These are phyloP conservation scores for Conticribra guillardii DNA, from an alignment of 108 stramenopile genomes.

Conservation along the genomic window DNA sequence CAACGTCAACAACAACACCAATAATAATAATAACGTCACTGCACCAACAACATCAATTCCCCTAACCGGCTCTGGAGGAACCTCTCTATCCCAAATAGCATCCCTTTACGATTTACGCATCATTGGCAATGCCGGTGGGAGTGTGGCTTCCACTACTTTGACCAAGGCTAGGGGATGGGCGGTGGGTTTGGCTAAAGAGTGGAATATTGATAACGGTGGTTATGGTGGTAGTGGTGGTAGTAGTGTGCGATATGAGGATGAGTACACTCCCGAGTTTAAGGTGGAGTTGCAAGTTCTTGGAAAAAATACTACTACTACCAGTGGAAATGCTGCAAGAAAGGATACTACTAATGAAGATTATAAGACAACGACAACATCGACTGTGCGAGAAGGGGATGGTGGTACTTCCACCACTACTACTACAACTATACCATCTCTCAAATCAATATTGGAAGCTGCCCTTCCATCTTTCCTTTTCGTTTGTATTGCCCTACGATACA, in stretches of 20 bases:
- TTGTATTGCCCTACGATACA: slow-evolving; percentile 31
- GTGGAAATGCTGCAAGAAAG: neutral
- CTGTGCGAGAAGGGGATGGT: too few species aligned
- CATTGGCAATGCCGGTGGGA: slow-evolving; percentile 74
- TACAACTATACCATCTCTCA: slow-evolving; percentile 18
- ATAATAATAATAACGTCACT: too few species aligned
- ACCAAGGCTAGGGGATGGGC: slow-evolving; percentile 68
- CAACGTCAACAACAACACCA: too few species aligned
- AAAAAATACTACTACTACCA: too few species aligned
- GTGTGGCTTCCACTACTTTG: slow-evolving; percentile 66
- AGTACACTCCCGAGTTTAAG: slow-evolving; percentile 6
- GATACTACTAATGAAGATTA: slow-evolving; percentile 4
- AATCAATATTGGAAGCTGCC: slow-evolving; percentile 59
- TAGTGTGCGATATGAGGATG: slow-evolving; percentile 46
- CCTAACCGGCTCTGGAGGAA: slow-evolving; percentile 71
- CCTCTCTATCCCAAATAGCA: slow-evolving; percentile 54
- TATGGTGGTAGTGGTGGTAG: too few species aligned
- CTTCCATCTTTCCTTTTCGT: slow-evolving; percentile 67
- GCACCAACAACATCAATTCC: slow-evolving; percentile 34
- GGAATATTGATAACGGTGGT: too few species aligned
- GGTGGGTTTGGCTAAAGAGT: slow-evolving; percentile 53
- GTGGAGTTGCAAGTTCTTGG: neutral
- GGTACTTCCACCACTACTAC: too few species aligned
- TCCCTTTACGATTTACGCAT: slow-evolving; percentile 43
- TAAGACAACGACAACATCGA: too few species aligned